phyloP scores from a whole-genome alignment of 2,329 filamentous ascomycete genomes.

The Aspergillus sclerotialis region DNA sequence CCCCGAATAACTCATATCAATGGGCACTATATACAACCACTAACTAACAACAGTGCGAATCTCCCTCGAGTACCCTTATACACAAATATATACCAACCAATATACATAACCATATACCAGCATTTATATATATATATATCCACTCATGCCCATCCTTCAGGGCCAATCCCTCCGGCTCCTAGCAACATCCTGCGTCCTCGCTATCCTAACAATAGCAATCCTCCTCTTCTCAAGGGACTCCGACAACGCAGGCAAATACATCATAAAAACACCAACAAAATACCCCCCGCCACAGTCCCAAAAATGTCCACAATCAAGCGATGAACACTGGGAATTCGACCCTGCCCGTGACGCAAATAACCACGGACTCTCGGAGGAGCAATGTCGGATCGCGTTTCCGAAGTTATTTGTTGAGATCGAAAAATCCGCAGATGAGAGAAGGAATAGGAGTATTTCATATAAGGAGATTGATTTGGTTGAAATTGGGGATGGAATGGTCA shows the following conservation, averaged over 20 bases:
- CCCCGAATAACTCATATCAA: too few relatives aligned
- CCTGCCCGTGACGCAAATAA: conserved; percentile 28
- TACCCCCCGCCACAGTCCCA: too few relatives aligned
- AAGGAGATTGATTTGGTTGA: conserved; percentile 26
- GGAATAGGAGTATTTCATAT: conserved; percentile 20
- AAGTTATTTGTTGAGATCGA: conserved; percentile 33
- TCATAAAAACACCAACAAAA: conserved; percentile 12
- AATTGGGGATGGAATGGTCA: conserved; percentile 29
- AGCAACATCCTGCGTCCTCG: conserved; percentile 18
- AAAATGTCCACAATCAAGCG: conserved; percentile 1
- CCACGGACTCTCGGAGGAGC: conserved; percentile 28
- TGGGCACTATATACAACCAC: too few relatives aligned
- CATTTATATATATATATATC: conserved; percentile 1
- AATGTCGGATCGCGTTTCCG: conserved; percentile 35
- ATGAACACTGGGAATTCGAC: conserved; percentile 25
- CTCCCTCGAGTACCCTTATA: too few relatives aligned
- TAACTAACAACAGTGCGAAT: too few relatives aligned
- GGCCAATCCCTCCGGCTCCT: conserved; percentile 19
- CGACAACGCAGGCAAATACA: conserved; percentile 13
- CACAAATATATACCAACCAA: conserved; percentile 11
- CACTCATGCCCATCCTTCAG: neutral
- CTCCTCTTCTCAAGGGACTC: conserved; percentile 15
- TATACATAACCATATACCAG: conserved; percentile 1
- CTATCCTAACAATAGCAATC: conserved; percentile 21
- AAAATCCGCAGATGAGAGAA: conserved; percentile 18